Evolutionary conservation across 164 flowering plant species (phyloP).

Genomic region (Saururus chinensis): DNA sequence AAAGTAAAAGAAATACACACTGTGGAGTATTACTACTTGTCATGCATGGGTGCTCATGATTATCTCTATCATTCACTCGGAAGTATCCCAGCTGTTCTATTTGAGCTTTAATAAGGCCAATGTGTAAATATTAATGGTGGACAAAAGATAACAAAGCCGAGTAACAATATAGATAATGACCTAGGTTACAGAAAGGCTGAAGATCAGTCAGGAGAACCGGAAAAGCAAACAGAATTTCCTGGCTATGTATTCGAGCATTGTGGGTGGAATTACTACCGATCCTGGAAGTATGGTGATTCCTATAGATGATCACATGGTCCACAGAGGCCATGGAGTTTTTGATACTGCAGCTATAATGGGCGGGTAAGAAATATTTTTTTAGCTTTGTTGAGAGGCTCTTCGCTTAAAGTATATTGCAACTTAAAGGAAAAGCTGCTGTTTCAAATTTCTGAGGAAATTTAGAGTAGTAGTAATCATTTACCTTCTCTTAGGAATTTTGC

Average conservation of each 20-base stretch:
- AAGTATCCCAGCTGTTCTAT: neutral
- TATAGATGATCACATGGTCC: constrained; percentile 92
- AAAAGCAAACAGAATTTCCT: constrained; percentile 49
- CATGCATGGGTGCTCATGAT: neutral
- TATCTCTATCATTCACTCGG: neutral
- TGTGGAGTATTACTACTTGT: neutral
- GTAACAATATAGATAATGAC: neutral
- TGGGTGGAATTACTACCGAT: constrained; percentile 78
- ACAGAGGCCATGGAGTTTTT: constrained; percentile 91
- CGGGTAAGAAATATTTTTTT: constrained; percentile 38
- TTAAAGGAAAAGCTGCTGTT: too few species aligned
- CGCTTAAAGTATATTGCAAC: too few species aligned
- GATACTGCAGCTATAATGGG: constrained; percentile 82
- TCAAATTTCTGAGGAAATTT: too few species aligned
- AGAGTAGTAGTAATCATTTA: too few species aligned
- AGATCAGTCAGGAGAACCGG: constrained; percentile 22
- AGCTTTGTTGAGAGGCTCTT: neutral
- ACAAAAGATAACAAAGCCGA: neutral
- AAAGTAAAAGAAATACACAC: neutral
- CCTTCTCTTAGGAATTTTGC: neutral
- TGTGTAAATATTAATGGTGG: neutral
- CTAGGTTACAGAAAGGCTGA: constrained; percentile 59
- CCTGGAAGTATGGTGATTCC: constrained; percentile 77
- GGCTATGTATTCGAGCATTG: constrained; percentile 83
- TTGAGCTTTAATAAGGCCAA: neutral